Evolutionary conservation across 495 filamentous ascomycete species (phyloP), one percentile per base, ranked within the genome.

Genomic region (Aspergillus sclerotiicarbonarius): DNA sequence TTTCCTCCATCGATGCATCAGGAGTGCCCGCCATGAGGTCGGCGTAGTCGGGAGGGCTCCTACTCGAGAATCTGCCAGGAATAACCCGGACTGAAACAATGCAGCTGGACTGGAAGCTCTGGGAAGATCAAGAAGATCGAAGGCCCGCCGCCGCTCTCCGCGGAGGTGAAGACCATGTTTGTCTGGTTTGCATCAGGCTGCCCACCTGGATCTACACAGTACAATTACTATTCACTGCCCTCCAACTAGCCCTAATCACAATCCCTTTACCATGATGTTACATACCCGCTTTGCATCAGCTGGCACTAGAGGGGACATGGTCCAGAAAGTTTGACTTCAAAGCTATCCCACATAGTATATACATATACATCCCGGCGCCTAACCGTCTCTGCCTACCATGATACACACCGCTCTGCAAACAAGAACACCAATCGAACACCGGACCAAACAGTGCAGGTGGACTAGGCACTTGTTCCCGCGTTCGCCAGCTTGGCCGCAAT

Each of bases 1-100:
- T 89, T 72, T 93, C 90, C 74, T 92, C 90, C 65, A 90, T 76
- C 6, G 84, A 79, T 21, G 82, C 76, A 60, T 87, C 86, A 67
- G 84, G 83, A 66, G 54, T 61, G 25, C 60, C 67, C 37, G 72
- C 74, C 70, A 73, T 71, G 47, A 50, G 8, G 13, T 6, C 15
- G 18, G 21, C 6, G 8, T 2, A 49, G 8, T 29, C n/a, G 21
- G 6, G 30, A 13, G 20, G 21, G n/a, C 13, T 31, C 25, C 33
- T n/a, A 12, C 5, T 41, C n/a, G 37, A 3, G 3, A 41, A 41
- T n/a, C 4, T n/a, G 37, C 37, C 13, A 13, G 37, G 37, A 41
- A 41, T 41, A 1, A 4, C 37, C 1, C 1, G 13, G 37, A 13
- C 37, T 25, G 37, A 41, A 2, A 6, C 13, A n/a, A n/a, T 12